Conservation (phyloP, 331 rosid genomes). For the Ulmus americana region DNA sequence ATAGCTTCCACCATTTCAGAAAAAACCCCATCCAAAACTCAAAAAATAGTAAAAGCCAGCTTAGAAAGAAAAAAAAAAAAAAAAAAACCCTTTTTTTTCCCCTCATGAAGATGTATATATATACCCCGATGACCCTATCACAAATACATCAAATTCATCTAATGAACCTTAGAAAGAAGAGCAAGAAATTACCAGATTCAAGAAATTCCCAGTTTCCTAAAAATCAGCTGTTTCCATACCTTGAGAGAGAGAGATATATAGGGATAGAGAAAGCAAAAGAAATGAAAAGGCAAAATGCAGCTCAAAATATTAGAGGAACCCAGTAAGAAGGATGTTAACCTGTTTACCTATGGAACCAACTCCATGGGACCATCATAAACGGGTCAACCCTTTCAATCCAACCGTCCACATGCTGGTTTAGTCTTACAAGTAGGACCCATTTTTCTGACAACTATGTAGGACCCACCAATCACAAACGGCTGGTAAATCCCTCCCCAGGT, state of each 20-base stretch:
- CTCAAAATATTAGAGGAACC: conserved; percentile 24
- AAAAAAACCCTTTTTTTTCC: neutral
- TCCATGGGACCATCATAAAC: conserved; percentile 3
- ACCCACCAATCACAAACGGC: too few species aligned
- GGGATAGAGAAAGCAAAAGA: neutral
- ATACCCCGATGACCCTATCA: neutral
- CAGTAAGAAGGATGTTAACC: neutral
- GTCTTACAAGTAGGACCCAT: too few species aligned
- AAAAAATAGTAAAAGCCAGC: neutral
- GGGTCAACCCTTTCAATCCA: conserved; percentile 32
- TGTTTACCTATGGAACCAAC: neutral
- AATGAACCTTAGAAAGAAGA: conserved; percentile 25
- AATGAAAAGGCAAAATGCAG: conserved; percentile 19
- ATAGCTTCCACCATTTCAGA: neutral
- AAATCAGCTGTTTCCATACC: conserved; percentile 26
- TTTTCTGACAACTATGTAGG: too few species aligned
- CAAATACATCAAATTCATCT: neutral
- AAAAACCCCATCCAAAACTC: neutral
- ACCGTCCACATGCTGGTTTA: conserved; percentile 14
- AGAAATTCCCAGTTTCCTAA: conserved; percentile 14
- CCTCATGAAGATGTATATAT: neutral
- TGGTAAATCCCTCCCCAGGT: too few species aligned
- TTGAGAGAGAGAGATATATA: neutral
- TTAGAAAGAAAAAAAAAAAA: neutral
- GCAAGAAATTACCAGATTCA: conserved; percentile 33